phyloP scores from a whole-genome alignment of 2,329 filamentous ascomycete species.

The Periglandula ipomoeae region DNA sequence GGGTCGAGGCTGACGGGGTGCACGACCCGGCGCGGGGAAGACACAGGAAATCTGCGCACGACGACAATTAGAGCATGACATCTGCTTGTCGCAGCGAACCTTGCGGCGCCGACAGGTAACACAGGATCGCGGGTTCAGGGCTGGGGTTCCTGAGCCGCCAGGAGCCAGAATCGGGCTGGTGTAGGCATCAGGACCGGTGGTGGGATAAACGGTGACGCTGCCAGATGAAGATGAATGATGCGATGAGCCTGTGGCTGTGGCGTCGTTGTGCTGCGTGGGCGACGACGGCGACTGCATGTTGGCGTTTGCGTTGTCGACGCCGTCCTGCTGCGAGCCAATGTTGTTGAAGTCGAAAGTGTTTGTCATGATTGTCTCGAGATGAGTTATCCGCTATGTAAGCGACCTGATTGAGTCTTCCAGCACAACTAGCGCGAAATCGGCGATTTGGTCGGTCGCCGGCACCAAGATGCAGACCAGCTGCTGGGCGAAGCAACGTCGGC shows the following conservation, averaged over 20 bases:
- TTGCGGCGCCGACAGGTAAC: slow-evolving; percentile 48
- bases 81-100: slow-evolving; percentile 70
- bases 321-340: slow-evolving; percentile 10
- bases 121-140: slow-evolving; percentile 39
- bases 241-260: slow-evolving; percentile 8
- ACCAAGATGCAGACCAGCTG: not conserved
- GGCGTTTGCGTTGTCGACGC: slow-evolving; percentile 11
- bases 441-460: slow-evolving; percentile 1
- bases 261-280: slow-evolving; percentile 13
- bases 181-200: slow-evolving; percentile 30
- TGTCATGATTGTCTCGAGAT: slow-evolving; percentile 3
- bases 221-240: slow-evolving; percentile 18
- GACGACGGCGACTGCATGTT: slow-evolving; percentile 16
- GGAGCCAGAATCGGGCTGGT: slow-evolving; percentile 25
- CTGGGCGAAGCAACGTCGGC: not conserved
- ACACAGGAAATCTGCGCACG: slow-evolving; percentile 62
- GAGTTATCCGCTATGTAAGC: not conserved
- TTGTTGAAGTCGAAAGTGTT: slow-evolving; percentile 17
- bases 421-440: not conserved
- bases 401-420: not conserved
- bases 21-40: slow-evolving; percentile 65
- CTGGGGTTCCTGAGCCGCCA: slow-evolving; percentile 22
- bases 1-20: slow-evolving; percentile 55
- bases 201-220: slow-evolving; percentile 30
- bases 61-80: slow-evolving; percentile 68